Evolutionary conservation across 768 basidiomycete species (phyloP).

Genomic region (Leccinum rimulosum): DNA sequence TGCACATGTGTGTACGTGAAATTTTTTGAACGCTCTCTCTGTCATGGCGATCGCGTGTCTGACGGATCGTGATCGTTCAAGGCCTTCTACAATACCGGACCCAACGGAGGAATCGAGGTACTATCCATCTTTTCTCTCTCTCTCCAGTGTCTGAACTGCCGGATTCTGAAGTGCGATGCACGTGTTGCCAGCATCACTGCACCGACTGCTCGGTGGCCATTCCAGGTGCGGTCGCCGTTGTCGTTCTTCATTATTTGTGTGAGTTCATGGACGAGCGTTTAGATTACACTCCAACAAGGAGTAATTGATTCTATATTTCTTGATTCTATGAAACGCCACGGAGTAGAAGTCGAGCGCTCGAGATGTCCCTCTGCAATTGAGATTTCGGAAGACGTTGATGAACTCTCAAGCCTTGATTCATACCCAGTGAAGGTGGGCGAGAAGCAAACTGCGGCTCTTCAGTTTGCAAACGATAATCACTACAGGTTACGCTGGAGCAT

Average conservation of each 20-base stretch:
- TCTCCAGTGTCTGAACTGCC: neutral
- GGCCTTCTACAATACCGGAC: slow-evolving; percentile 74
- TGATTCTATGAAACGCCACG: slow-evolving; percentile 35
- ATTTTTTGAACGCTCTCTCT: neutral
- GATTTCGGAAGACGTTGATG: slow-evolving; percentile 35
- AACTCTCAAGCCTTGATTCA: slow-evolving; percentile 32
- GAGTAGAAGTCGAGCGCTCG: slow-evolving; percentile 37
- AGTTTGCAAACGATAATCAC: neutral
- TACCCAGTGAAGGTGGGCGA: slow-evolving; percentile 32
- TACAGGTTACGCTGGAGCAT: slow-evolving; percentile 25
- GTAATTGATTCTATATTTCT: slow-evolving; percentile 42
- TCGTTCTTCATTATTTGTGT: neutral
- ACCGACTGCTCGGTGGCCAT: slow-evolving; percentile 65
- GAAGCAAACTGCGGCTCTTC: neutral
- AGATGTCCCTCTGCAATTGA: slow-evolving; percentile 31
- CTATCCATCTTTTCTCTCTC: neutral
- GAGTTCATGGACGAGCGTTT: neutral
- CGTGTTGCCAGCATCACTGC: slow-evolving; percentile 62
- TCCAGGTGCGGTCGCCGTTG: slow-evolving; percentile 46
- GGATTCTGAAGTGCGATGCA: slow-evolving; percentile 49
- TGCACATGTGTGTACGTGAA: slow-evolving; percentile 62
- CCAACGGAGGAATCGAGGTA: slow-evolving; percentile 62
- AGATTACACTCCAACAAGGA: slow-evolving; percentile 41
- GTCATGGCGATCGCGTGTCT: neutral
- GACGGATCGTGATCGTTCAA: slow-evolving; percentile 22